A percentile compares a stretch with the other conserved stretches of the same genome.
Evolutionary conservation across 768 basidiomycete genomes (phyloP).

Genomic region (Tylopilus plumbeoviolaceoides): DNA sequence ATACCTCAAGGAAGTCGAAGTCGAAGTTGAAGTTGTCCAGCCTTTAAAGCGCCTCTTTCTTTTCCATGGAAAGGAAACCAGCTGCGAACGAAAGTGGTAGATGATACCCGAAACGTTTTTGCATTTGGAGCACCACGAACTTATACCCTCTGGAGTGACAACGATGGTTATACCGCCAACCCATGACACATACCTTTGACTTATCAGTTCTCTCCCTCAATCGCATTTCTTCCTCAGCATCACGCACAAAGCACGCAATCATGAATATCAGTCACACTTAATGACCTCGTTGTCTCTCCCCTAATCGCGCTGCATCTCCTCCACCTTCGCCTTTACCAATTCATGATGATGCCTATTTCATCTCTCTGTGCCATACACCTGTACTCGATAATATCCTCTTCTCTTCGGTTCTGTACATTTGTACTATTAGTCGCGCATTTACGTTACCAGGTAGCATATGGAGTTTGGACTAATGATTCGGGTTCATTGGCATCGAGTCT

Average conservation of each 20-base stretch:
- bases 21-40: conserved; percentile 51
- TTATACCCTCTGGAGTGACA: conserved; percentile 31
- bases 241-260: conserved; percentile 21
- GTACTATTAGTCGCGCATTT: conserved; percentile 34
- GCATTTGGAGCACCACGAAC: conserved; percentile 13
- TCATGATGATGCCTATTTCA: conserved; percentile 17
- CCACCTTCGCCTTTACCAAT: conserved; percentile 12
- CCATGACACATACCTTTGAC: conserved; percentile 35
- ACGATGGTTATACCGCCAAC: conserved; percentile 31
- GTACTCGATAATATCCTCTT: conserved; percentile 31
- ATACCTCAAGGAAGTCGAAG: conserved; percentile 49
- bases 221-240: conserved; percentile 22
- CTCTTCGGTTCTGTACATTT: conserved; percentile 28
- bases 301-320: conserved; percentile 31
- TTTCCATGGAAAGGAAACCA: conserved; percentile 49
- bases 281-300: conserved; percentile 27
- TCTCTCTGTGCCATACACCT: conserved; percentile 31
- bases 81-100: conserved; percentile 27
- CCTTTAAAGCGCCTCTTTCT: conserved; percentile 65
- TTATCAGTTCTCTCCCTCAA: conserved; percentile 23
- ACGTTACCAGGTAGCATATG: conserved; percentile 33
- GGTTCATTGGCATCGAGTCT: conserved; percentile 28
- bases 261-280: conserved; percentile 27
- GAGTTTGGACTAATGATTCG: conserved; percentile 32
- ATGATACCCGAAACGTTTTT: conserved; percentile 10